Evolutionary conservation across 2,329 filamentous ascomycete species (phyloP).

Genomic region (Paecilomyces variotii): DNA sequence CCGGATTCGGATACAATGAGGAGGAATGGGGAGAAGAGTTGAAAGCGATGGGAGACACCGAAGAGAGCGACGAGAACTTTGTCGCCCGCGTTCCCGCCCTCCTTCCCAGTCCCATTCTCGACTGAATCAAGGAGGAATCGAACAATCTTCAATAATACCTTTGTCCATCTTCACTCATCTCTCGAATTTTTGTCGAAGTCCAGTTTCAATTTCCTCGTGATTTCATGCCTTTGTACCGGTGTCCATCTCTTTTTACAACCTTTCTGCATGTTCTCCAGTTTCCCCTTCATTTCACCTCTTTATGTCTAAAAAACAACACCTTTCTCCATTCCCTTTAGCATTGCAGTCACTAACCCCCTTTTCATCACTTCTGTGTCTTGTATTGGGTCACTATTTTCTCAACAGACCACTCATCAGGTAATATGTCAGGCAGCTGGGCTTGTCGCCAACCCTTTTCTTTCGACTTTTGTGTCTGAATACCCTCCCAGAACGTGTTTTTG

Average conservation of each 20-base stretch:
- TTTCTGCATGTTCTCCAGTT: neutral
- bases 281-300: neutral
- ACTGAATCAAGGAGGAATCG: neutral
- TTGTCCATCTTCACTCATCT: neutral
- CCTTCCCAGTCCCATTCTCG: slow-evolving; percentile 6
- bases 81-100: slow-evolving; percentile 2
- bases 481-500: neutral
- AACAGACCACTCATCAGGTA: neutral
- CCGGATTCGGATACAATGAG: neutral
- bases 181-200: neutral
- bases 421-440: neutral
- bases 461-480: neutral
- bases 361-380: neutral
- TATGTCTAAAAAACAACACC: neutral
- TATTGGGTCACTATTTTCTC: neutral
- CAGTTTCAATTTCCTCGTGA: neutral
- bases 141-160: neutral
- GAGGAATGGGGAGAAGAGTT: neutral
- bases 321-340: neutral
- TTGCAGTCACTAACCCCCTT: neutral
- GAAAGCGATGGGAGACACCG: neutral
- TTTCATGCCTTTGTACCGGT: neutral
- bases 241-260: neutral
- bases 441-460: neutral
- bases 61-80: neutral